Base-by-base conservation (phyloP, 768 basidiomycete genomes). In the Trametes elegans region DNA sequence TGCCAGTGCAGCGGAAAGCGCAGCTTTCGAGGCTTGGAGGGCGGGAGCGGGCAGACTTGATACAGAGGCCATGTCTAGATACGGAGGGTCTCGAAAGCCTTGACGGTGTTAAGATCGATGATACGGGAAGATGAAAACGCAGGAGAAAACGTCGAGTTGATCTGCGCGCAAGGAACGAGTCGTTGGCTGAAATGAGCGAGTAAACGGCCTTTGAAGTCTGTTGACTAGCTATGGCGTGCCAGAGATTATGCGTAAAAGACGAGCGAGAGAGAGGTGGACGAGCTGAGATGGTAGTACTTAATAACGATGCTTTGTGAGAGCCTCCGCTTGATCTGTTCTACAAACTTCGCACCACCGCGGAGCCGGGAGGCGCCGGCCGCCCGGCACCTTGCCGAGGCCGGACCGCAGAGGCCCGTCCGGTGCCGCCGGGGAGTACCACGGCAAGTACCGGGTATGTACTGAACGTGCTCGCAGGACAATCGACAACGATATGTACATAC, bases 1-100 rank as follows among this genome's bases (percentile, higher is more conserved):
- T 39, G 83, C 75, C 29, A 91, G 69, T 11, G 90, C 90, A 51
- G 87, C 81, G 43, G 79, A 76, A 71, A 93, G 82, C 59, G 90
- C 90, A 65, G 85, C 84, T 74, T 84, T 85, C 69, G 86, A 83
- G 40, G 90, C 88, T 63, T 88, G 84, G n/a, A 88, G 77, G 43
- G 87, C 88, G 26, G 81, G 74, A 26, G 75, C 77, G 50, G 87
- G 74, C 44, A 90, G 79, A 32, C 82, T 83, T 46, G 78, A 73
- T 64, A 71, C 58, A 32, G 62, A 58, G 43, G 56, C 42, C 62
- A 63, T 63, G 19, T 28, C 48, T 29, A 32, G 8, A 9, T 7
- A n/a, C 39, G 34, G n/a, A n/a, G 21, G 16, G 3, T 28, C 38
- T 42, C 34, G 32, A 34, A 14, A 11, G 32, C 39, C 16, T 32